Conservation (phyloP, 2,329 filamentous ascomycete species). For the Trichoderma sp. region DNA sequence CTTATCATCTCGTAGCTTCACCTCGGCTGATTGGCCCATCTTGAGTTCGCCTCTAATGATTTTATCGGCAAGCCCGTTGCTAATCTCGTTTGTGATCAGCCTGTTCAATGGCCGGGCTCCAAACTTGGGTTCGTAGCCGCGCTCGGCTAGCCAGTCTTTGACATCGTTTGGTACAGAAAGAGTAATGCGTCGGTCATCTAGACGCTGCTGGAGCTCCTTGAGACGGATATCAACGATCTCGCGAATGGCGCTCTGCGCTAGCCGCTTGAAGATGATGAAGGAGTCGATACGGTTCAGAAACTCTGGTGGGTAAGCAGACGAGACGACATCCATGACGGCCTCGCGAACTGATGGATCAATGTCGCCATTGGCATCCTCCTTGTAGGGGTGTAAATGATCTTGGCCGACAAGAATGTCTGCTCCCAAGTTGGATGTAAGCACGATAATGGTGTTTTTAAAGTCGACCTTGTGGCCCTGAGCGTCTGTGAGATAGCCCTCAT, state of each 20-base stretch:
- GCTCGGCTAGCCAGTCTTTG: constrained; percentile 83
- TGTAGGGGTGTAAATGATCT: constrained; percentile 64
- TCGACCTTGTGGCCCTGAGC: constrained; percentile 95
- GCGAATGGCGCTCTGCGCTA: constrained; percentile 74
- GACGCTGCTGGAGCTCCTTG: constrained; percentile 75
- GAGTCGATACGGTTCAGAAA: constrained; percentile 97
- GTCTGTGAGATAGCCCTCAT: constrained; percentile 95
- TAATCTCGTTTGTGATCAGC: constrained; percentile 85
- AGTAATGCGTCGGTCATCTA: constrained; percentile 82
- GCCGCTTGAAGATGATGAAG: constrained; percentile 92
- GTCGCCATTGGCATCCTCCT: constrained; percentile 63
- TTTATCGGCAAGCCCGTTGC: constrained; percentile 84
- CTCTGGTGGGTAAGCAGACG: constrained; percentile 76
- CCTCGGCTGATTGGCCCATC: constrained; percentile 70
- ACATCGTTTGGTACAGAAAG: constrained; percentile 71
- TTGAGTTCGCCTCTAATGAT: constrained; percentile 86
- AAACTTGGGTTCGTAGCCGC: constrained; percentile 88
- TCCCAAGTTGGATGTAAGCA: constrained; percentile 92
- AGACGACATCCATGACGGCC: constrained; percentile 87
- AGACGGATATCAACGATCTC: constrained; percentile 95
- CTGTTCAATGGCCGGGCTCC: constrained; percentile 90
- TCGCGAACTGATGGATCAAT: constrained; percentile 73
- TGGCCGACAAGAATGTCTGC: constrained; percentile 85
- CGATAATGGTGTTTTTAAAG: constrained; percentile 94
- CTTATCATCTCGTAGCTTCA: constrained; percentile 66